Conservation (phyloP, 257 asterid genomes). For the Parsonsia alboflavescens region DNA sequence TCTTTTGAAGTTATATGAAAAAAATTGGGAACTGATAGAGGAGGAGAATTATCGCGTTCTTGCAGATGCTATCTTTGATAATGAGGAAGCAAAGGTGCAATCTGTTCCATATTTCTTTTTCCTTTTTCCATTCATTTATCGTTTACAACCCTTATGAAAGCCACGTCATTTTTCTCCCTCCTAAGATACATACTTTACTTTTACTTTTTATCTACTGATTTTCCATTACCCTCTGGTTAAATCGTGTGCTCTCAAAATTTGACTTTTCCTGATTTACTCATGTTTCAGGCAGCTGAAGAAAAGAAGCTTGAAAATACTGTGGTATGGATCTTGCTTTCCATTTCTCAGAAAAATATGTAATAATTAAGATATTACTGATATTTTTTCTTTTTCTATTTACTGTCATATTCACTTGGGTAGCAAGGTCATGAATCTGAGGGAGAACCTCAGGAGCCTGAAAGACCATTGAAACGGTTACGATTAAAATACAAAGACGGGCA, state of each 20-base stretch:
- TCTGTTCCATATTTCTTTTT: background rate
- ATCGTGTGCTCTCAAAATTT: background rate
- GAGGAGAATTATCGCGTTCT: conserved; percentile 76
- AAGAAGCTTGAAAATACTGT: conserved; percentile 12
- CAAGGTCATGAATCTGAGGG: conserved; percentile 32
- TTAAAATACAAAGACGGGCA: conserved; percentile 40
- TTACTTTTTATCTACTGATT: background rate
- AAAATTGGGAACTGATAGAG: conserved; percentile 83
- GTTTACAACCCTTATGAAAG: background rate
- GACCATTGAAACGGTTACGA: conserved; percentile 63
- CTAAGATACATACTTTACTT: background rate
- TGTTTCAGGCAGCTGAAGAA: conserved; percentile 18
- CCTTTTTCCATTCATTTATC: background rate
- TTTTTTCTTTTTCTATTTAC: background rate
- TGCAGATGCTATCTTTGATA: conserved; percentile 77
- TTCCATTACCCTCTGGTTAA: background rate
- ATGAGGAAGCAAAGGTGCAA: conserved; percentile 52
- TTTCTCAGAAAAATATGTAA: background rate
- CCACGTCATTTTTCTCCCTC: background rate
- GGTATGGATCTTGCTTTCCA: conserved; percentile 3
- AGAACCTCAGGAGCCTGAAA: conserved; percentile 47
- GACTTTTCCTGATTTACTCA: background rate
- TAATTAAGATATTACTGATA: background rate
- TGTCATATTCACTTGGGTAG: conserved; percentile 15
- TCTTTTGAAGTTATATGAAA: conserved; percentile 54